A percentile compares a stretch with the other conserved stretches of the same genome.
These are phyloP conservation scores for Aspergillus sparsus DNA, from an alignment of 495 filamentous ascomycete genomes.

Conservation along the genomic window DNA sequence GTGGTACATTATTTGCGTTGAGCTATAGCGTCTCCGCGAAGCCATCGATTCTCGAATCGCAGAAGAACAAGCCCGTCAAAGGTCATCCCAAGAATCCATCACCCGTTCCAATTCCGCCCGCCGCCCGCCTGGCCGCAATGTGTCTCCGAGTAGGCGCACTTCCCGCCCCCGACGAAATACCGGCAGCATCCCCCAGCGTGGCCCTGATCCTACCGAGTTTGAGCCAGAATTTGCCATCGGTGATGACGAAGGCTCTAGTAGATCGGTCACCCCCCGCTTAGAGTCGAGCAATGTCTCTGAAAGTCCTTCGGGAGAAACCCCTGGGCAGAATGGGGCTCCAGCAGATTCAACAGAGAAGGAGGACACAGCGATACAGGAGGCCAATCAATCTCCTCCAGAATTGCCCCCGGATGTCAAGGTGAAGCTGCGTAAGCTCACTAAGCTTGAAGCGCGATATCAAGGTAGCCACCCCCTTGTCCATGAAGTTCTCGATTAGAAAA, in stretches of 20 bases:
- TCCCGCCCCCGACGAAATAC: conserved; percentile 53
- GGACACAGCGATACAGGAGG: conserved; percentile 17
- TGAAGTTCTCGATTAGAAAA: neutral
- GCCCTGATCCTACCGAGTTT: conserved; percentile 80
- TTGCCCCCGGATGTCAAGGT: conserved; percentile 71
- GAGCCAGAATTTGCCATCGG: conserved; percentile 81
- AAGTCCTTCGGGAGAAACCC: conserved; percentile 31
- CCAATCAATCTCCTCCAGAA: conserved; percentile 47
- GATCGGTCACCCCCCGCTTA: conserved; percentile 54
- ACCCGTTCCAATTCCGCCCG: conserved; percentile 53
- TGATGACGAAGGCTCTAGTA: conserved; percentile 65
- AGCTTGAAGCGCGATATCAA: conserved; percentile 81
- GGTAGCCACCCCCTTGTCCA: conserved; percentile 52
- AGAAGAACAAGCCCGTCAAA: conserved; percentile 83
- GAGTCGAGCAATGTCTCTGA: conserved; percentile 34
- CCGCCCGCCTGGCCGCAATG: conserved; percentile 49
- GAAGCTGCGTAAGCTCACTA: conserved; percentile 74
- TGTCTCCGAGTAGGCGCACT: conserved; percentile 56
- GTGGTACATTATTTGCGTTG: neutral
- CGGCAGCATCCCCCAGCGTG: conserved; percentile 52
- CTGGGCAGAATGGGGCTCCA: conserved; percentile 28
- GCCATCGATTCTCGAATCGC: conserved; percentile 84
- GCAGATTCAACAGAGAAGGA: conserved; percentile 31
- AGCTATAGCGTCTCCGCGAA: conserved; percentile 72
- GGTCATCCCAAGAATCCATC: conserved; percentile 51